Base-by-base conservation (phyloP, 139 green algal genomes). In the Yamagishiella unicocca region DNA sequence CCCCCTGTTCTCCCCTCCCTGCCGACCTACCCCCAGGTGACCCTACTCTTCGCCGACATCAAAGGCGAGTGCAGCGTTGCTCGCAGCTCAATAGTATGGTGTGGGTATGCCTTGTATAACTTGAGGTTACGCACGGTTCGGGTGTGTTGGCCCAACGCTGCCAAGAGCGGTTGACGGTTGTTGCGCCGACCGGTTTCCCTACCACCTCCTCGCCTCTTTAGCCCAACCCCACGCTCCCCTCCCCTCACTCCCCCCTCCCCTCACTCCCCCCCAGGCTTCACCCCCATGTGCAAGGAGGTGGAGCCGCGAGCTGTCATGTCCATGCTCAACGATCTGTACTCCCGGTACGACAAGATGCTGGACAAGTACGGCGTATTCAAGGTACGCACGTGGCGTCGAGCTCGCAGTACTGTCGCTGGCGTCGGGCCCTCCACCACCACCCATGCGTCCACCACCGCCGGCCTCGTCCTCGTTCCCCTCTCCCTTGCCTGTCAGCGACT, bases 361-460 rank as follows among this genome's bases (percentile, higher is more conserved):
- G 76, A 84, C 50, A n/a, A 84, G 76, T 72, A 72, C 50, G 76
- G 76, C 35, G 76, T 84, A 4, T 84, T 70, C 76, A 84, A 84
- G 76, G 76, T 72, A 22, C 2, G 76, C 21, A 46, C 46, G 33
- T 17, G 50, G 50, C 14, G 50, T 25, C 50, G 14, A 17, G 50
- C 14, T 12, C 50, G 50, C 50, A 12, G 50, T 17, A 61, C 50
- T 61, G 50, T n/a, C n/a, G n/a, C n/a, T n/a, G n/a, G n/a, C n/a
- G n/a, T n/a, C n/a, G n/a, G n/a, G n/a, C n/a, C n/a, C n/a, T n/a
- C n/a, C n/a, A n/a, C n/a, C n/a, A n/a, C n/a, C n/a, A n/a, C n/a
- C n/a, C n/a, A n/a, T n/a, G n/a, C n/a, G n/a, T n/a, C n/a, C n/a
- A n/a, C n/a, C n/a, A n/a, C n/a, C n/a, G n/a, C n/a, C n/a, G n/a